Conservation (phyloP, 768 basidiomycete species). For the Termitomyces sp. region DNA sequence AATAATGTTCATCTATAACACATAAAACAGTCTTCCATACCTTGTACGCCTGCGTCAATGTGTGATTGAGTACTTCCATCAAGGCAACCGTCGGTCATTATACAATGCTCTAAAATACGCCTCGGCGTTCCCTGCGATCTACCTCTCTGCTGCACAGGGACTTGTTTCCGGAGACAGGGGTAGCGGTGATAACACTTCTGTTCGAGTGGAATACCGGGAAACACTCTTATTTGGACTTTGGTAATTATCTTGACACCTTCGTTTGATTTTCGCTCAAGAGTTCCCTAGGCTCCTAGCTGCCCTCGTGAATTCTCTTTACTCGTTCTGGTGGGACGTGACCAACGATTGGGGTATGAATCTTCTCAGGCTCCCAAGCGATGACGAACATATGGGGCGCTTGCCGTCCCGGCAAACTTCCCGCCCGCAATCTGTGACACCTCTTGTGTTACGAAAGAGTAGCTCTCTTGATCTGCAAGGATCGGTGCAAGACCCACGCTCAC, state of each 20-base stretch:
- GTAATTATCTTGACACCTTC: constrained; percentile 34
- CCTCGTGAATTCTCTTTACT: constrained; percentile 85
- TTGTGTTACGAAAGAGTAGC: constrained; percentile 14
- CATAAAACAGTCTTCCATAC: constrained; percentile 67
- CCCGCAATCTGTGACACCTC: constrained; percentile 34
- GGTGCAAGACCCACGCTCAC: neutral
- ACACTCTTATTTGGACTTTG: constrained; percentile 81
- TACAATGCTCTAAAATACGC: constrained; percentile 96
- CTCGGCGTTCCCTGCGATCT: constrained; percentile 93
- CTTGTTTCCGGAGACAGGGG: constrained; percentile 58
- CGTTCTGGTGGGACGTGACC: constrained; percentile 99
- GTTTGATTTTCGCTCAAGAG: constrained; percentile 3
- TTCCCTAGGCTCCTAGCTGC: constrained; percentile 72
- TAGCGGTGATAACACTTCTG: constrained; percentile 34
- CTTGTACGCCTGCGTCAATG: constrained; percentile 93
- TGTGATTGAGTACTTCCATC: constrained; percentile 71
- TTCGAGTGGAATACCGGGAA: constrained; percentile 66
- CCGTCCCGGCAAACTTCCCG: constrained; percentile 41
- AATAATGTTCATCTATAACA: constrained; percentile 2
- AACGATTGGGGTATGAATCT: constrained; percentile 95
- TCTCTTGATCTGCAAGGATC: constrained; percentile 8
- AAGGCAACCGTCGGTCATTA: constrained; percentile 65
- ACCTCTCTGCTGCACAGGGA: constrained; percentile 87
- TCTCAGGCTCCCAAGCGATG: constrained; percentile 36
- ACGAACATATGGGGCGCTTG: constrained; percentile 22